Evolutionary conservation across 257 asterid genomes (phyloP), one percentile per base, ranked within the genome.

Genomic region (Nicotiana tabacum): DNA sequence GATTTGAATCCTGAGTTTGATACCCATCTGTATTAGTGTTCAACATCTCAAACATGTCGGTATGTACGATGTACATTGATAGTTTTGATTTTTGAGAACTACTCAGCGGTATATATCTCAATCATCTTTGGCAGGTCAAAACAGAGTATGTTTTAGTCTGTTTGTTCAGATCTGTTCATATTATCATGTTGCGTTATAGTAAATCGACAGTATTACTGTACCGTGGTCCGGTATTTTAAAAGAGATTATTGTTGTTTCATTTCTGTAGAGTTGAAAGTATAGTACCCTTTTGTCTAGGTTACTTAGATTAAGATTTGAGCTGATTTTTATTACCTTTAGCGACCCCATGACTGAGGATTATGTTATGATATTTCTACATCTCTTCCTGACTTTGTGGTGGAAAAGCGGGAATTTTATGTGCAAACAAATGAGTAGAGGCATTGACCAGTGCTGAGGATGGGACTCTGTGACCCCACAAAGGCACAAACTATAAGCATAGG

Each of bases 391-490:
- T 51, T n/a, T 13, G 4, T 3, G 46, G 29, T 27, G 65, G 27
- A 76, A 51, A 76, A 51, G 46, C 8, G 43, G 46, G 65, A 51
- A 51, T 76, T 76, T 76, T 27, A 27, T 51, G 37, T 51, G 4
- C 64, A 79, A 65, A 65, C 16, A 48, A 83, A 65, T 82, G 74
- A 85, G 86, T 86, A 66, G 74, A 83, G 33, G 72, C 86, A 83
- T 86, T 78, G 89, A 89, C 87, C 69, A 82, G 66, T 72, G 78
- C 8, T 51, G 43, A 4, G 51, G 77, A 58, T 78, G 81, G 60
- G 66, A 85, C 72, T 55, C 62, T 72, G 66, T 70, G 89, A 56
- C 87, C 84, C 92, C 86, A 90, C 88, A 21, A 21, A 21, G 21
- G 21, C 21, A 21, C 21, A 29, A 85, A 60, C 85, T 65, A 76